These are phyloP conservation scores for Fusarium piperis DNA, from an alignment of 2,329 filamentous ascomycete genomes.

Conservation along the genomic window DNA sequence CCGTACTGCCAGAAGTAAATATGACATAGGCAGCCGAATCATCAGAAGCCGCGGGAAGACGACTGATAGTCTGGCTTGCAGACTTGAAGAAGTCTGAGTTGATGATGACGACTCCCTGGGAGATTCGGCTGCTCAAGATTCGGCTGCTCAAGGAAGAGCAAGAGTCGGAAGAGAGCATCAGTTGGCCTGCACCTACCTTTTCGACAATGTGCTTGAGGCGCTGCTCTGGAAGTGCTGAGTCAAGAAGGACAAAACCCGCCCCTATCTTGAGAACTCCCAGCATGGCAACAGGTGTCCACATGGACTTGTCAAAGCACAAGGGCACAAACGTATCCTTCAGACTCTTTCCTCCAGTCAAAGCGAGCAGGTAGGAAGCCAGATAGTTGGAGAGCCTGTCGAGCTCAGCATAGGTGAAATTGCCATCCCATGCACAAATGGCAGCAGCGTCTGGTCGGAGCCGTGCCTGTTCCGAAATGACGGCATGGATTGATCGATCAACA, in stretches of 20 bases:
- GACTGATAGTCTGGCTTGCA: neutral
- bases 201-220: neutral
- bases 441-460: neutral
- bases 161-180: neutral
- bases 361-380: conserved; percentile 10
- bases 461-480: conserved; percentile 22
- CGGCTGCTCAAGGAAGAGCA: too few species aligned
- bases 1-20: conserved; percentile 42
- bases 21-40: conserved; percentile 15
- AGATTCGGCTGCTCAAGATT: neutral
- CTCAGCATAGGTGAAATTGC: conserved; percentile 32
- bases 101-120: neutral
- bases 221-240: conserved; percentile 1
- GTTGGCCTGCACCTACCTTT: neutral
- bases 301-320: conserved; percentile 23
- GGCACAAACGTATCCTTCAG: neutral
- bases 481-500: conserved; percentile 18
- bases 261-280: neutral
- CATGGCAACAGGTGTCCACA: conserved; percentile 18
- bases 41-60: neutral
- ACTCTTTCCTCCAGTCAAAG: neutral
- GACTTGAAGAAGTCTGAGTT: neutral
- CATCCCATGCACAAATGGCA: conserved; percentile 40
- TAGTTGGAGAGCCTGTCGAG: conserved; percentile 4
- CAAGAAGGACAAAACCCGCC: neutral